phyloP scores from a whole-genome alignment of 805 yeast genomes.

The Yarrowia deformans region DNA sequence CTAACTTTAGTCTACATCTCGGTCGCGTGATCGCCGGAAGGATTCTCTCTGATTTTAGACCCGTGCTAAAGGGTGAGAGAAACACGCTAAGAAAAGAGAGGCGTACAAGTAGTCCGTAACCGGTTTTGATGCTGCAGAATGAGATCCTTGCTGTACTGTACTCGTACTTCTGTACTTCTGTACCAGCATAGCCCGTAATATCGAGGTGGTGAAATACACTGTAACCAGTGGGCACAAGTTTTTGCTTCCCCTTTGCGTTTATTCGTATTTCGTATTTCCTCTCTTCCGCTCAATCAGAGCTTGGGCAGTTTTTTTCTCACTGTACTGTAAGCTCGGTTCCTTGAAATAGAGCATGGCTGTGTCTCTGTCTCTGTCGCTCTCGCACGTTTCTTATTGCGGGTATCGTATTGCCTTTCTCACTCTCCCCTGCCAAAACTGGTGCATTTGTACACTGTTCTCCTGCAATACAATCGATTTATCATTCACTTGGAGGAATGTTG shows the following conservation, averaged over 20 bases:
- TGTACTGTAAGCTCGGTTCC: conserved; percentile 1
- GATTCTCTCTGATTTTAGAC: background rate
- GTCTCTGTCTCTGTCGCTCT: background rate
- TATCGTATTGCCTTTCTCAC: background rate
- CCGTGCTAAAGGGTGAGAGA: background rate
- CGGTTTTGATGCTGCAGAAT: background rate
- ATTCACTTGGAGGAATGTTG: no score
- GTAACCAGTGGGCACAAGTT: no score
- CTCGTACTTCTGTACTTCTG: background rate
- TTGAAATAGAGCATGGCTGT: background rate
- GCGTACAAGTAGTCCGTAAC: background rate
- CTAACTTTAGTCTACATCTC: conserved; percentile 1
- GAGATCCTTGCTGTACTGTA: background rate
- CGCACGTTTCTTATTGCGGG: background rate
- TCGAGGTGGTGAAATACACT: no score
- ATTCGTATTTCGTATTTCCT: conserved; percentile 1
- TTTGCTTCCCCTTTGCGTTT: background rate
- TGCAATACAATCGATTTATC: background rate
- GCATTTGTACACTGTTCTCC: background rate
- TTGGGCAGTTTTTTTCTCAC: background rate
- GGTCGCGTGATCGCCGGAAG: conserved; percentile 28
- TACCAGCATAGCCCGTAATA: no score
- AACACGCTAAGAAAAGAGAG: background rate
- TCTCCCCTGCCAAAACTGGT: background rate
- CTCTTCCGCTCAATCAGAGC: no score